Evolutionary conservation across 23 red algal genomes (phyloP), one percentile per base, ranked within the genome.

Genomic region (Cyanidiococcus yangmingshanensis): DNA sequence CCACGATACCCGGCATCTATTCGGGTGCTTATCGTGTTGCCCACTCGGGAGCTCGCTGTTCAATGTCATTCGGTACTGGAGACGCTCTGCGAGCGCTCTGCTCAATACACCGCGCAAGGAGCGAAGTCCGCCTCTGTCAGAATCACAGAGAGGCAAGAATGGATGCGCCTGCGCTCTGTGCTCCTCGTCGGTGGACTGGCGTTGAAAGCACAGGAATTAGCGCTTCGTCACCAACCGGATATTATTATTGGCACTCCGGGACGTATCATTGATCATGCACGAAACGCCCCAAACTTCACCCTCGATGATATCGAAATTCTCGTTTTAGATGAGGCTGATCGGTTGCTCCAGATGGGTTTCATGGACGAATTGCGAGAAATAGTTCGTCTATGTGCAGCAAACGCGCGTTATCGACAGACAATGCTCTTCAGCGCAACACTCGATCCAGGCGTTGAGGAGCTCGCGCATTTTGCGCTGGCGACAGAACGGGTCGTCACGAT

Each of bases 321-420:
- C 17, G 76, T 96, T n/a, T 82, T 96, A 54, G 92, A 96, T 78
- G 92, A 96, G 75, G 92, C 92, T 26, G 92, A 96, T 83, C 79
- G 92, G 3, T 77, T 96, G 76, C 39, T 96, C 37, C 86, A 96
- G 68, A 78, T 96, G 80, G 92, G 92, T 2, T 96, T 96, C 58
- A 74, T 79, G 34, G 92, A 89, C 58, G 92, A 96, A 57, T 68
- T 96, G 36, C 82, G 87, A 32, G 83, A 96, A 75, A 74, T 96
- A 57, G 41, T 96, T 12, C 38, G 79, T 2, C 40, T 37, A 29
- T 87, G 83, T 31, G 83, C 87, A 25, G 59, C 59, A 1, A 26
- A 1, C 21, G 75, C 40, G 25, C 0, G 7, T 34, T 15, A 24
- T 37, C 79, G 92, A 0, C 92, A 96, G 80, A 90, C 92, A 34